Evolutionary conservation across 2,329 filamentous ascomycete genomes (phyloP).

Genomic region (Botrytis sinoallii): DNA sequence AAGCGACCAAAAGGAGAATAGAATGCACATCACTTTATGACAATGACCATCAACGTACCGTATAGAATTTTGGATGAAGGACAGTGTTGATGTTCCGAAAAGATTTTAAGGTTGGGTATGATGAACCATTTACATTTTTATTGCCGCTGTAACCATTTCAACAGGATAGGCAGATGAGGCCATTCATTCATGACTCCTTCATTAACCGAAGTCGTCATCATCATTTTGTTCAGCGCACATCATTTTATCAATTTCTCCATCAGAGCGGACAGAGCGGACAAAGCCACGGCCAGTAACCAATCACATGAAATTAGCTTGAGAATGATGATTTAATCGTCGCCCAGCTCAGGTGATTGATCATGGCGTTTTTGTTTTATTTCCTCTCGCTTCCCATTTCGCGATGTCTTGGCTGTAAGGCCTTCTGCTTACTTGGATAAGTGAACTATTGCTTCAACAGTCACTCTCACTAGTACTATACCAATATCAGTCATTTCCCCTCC

Average conservation of each 20-base stretch:
- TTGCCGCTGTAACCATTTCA: constrained; percentile 7
- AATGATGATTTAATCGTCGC: constrained; percentile 7
- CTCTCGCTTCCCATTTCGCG: background rate
- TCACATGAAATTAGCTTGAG: background rate
- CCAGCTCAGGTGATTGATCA: constrained; percentile 17
- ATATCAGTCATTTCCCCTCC: constrained; percentile 6
- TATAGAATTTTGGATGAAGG: background rate
- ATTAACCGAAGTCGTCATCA: constrained; percentile 9
- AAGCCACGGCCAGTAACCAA: background rate
- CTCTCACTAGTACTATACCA: background rate
- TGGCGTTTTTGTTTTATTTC: background rate
- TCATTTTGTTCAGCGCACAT: background rate
- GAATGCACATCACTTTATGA: constrained; percentile 13
- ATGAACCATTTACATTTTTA: background rate
- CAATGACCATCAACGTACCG: background rate
- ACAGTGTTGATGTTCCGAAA: background rate
- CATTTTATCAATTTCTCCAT: background rate
- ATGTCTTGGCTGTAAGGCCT: background rate
- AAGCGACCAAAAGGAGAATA: constrained; percentile 21
- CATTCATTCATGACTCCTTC: constrained; percentile 4
- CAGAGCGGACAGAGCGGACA: background rate
- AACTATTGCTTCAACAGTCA: constrained; percentile 10
- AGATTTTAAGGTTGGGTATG: constrained; percentile 6
- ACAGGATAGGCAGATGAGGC: constrained; percentile 14
- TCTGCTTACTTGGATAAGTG: background rate